Evolutionary conservation across 2,329 filamentous ascomycete genomes (phyloP), one percentile per base, ranked within the genome.

Genomic region (Didymella pomorum): DNA sequence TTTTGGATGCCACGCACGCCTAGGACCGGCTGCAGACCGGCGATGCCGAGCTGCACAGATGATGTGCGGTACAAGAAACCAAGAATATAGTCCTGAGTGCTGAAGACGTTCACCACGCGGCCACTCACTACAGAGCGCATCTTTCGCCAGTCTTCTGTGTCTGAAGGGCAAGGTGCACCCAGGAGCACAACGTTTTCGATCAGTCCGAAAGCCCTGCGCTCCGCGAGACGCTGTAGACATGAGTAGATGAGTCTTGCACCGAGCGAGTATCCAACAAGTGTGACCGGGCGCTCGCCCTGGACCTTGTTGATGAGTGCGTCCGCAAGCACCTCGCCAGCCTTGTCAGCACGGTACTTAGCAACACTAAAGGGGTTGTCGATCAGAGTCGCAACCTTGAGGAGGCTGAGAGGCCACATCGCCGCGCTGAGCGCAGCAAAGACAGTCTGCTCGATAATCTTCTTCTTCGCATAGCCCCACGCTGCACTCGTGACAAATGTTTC

Each of bases 1-100:
- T 84, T 86, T 55, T 84, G 79, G 0, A 95, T 83, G 2, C 89
- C 89, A 5, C 85, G 83, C 16, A 93, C 86, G 9, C 83, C 84
- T 56, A 87, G 78, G 23, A 96, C 86, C 29, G 87, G 83, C 72
- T 97, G 90, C 1, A 98, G 80, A 0, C 93, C 94, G 0, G 93
- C 93, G 41, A 97, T 86, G 3, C 93, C 93, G 39, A 91, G 84
- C 63, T 95, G 89, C 26, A 96, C 85, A 58, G 89, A 93, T 39
- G 90, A 92, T 2, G 92, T 89, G 43, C 93, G 87, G 75, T 97
- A 97, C 18, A 97, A 81, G 72, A 97, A 94, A 1, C 87, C 93
- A 1, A 97, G 86, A 29, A 97, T 87, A 70, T 92, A 91, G 76
- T 97, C 93, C 60, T 95, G 93, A 51, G 89, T 87, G 1, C 91